Evolutionary conservation across 768 basidiomycete genomes (phyloP), one percentile per base, ranked within the genome.

Genomic region (Hortiboletus flavorubellus): DNA sequence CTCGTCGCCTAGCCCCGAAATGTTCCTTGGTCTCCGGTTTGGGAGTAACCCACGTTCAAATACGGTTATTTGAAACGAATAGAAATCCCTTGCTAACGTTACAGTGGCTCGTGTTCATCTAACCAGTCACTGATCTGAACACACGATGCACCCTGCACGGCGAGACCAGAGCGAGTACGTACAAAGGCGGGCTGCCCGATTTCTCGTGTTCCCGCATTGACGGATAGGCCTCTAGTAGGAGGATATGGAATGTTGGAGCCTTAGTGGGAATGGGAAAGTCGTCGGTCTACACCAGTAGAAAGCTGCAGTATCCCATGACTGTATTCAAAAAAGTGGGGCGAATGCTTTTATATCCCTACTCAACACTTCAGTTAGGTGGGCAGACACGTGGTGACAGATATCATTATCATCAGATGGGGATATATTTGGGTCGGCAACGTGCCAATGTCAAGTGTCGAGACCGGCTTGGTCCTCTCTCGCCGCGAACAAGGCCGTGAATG

Each of bases 121-220:
- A 21, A 21, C 21, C 21, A 21, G 21, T 21, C 21, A 21, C 21
- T 21, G 21, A 21, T 21, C 30, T 37, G 49, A 46, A 44, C 2
- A 23, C 31, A 43, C 16, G 34, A 51, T 21, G 21, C 21, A 21
- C 21, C 21, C 21, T 21, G 21, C 21, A 21, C 21, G 42, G 42
- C 2, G 7, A 46, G 29, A 40, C 37, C 9, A 12, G 43, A 46
- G 16, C 2, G 14, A 40, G 42, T 59, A 62, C 59, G 65, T 64
- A 62, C 57, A 39, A 51, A 11, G 12, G 51, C 21, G 34, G 39
- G 33, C 47, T 26, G 45, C 26, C 29, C 5, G 37, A 9, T 18
- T 21, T 16, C 38, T 46, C 39, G 35, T 43, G 55, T 33, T 21
- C 7, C 11, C 29, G 40, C n/a, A 37, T 14, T 35, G 47, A 39